Percentiles rank a stretch among this genome's conserved stretches.
These are phyloP conservation scores for Senecio squalidus DNA, from an alignment of 140 eudicot genomes.

Conservation along the genomic window DNA sequence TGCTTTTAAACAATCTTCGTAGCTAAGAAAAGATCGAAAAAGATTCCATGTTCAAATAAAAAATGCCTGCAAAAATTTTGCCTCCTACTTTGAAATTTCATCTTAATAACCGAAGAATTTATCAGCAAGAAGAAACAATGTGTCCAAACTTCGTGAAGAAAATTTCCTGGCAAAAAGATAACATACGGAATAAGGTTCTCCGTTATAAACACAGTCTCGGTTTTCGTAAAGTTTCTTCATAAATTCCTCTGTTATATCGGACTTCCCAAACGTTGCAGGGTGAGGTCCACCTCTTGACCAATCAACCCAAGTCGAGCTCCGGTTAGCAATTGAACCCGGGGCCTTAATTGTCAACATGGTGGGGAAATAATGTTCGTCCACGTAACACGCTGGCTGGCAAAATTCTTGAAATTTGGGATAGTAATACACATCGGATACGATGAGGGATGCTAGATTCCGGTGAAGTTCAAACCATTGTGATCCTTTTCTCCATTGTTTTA, in stretches of 20 bases:
- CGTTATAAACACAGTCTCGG: slow-evolving; percentile 47
- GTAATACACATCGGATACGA: slow-evolving; percentile 44
- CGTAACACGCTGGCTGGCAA: slow-evolving; percentile 75
- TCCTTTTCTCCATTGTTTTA: slow-evolving; percentile 48
- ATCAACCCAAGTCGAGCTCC: slow-evolving; percentile 77
- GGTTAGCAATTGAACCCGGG: slow-evolving; percentile 48
- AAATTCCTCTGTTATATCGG: slow-evolving; percentile 56
- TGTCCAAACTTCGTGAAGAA: slow-evolving; percentile 63
- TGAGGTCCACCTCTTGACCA: slow-evolving; percentile 95
- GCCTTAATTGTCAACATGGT: slow-evolving; percentile 64
- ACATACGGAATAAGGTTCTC: slow-evolving; percentile 41
- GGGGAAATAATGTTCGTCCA: slow-evolving; percentile 85
- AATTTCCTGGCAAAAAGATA: slow-evolving; percentile 67
- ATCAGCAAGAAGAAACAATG: slow-evolving; percentile 46
- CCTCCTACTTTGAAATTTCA: not conserved
- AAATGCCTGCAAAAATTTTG: too few relatives aligned
- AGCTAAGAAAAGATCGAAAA: too few relatives aligned
- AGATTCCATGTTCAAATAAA: too few relatives aligned
- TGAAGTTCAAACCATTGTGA: slow-evolving; percentile 71
- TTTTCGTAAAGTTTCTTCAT: slow-evolving; percentile 38
- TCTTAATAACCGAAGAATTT: slow-evolving; percentile 44
- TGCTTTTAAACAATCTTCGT: too few relatives aligned
- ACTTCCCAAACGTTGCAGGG: slow-evolving; percentile 76
- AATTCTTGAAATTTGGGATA: slow-evolving; percentile 56
- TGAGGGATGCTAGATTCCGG: slow-evolving; percentile 49